Evolutionary conservation across 768 basidiomycete species (phyloP), one percentile per base, ranked within the genome.

Genomic region (Serendipita vermifera): DNA sequence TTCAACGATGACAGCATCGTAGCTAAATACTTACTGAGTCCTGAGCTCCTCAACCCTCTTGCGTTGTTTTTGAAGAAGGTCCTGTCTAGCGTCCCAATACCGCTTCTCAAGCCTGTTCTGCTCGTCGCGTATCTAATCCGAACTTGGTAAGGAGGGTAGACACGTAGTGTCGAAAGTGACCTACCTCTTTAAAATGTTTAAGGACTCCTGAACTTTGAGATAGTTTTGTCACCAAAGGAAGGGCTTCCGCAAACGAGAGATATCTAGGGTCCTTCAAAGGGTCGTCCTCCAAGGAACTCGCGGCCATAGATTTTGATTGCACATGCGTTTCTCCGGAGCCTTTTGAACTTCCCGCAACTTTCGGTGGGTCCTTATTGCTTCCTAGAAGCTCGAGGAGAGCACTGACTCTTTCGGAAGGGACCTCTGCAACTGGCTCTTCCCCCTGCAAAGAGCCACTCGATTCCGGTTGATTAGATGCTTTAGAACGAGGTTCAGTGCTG

Each of bases 71-170:
- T 68, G 70, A 55, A 78, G 74, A 57, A 91, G 79, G 3, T 71
- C 71, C 31, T 71, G 70, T 55, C 88, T 74, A 61, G 85, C 85
- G 57, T 78, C 73, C 80, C 78, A 87, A 33, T 89, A 67, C 57
- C 74, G 75, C 59, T 70, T 74, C 66, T 91, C 88, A 32, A 89
- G 70, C 22, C 73, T 71, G 56, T 80, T 72, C 69, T 91, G 88
- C 48, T 85, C 83, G 55, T 76, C 67, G 67, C 79, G 84, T 63
- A 91, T 71, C 87, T 87, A 63, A 22, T 43, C 26, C 20, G 22
- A 46, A 20, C 24, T 32, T 29, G 32, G 24, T 15, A n/a, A 20
- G 54, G 59, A 48, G 24, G 55, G 56, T 38, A 24, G 13, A 51
- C n/a, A n/a, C 15, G 54, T 60, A 48, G 24, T 54, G 56, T 38